phyloP scores from a whole-genome alignment of 2,329 filamentous ascomycete species.

The Penicillium paneum region DNA sequence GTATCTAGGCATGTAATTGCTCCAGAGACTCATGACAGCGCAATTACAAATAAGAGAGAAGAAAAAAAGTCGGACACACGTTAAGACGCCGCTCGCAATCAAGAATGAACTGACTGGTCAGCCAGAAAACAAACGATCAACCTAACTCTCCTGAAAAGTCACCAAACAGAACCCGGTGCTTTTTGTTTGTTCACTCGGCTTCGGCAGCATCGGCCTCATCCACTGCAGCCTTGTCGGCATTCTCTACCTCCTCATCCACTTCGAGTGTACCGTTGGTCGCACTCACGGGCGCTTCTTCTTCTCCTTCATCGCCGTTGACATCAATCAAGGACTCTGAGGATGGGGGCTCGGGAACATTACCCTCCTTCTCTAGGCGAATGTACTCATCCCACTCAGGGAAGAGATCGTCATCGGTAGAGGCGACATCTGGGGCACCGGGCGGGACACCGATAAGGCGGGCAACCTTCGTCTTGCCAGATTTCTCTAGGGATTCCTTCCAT shows the following conservation, averaged over 20 bases:
- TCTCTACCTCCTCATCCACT: constrained; percentile 27
- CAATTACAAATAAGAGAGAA: constrained; percentile 20
- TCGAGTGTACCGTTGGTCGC: constrained; percentile 35
- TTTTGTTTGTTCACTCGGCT: constrained; percentile 22
- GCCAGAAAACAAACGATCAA: constrained; percentile 24
- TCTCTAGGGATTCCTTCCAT: constrained; percentile 84
- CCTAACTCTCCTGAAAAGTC: constrained; percentile 14
- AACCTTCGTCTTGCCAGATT: constrained; percentile 79
- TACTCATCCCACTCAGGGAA: constrained; percentile 98
- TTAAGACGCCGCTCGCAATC: constrained; percentile 30
- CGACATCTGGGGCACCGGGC: constrained; percentile 60
- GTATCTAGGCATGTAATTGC: constrained; percentile 20
- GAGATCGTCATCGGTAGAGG: constrained; percentile 65
- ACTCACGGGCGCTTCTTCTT: constrained; percentile 27
- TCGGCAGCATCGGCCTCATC: constrained; percentile 15
- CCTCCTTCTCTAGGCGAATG: constrained; percentile 73
- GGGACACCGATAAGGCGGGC: constrained; percentile 79
- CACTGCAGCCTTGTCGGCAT: constrained; percentile 13
- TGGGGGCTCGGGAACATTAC: constrained; percentile 47
- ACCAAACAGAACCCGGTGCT: constrained; percentile 14
- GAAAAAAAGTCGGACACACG: constrained; percentile 23
- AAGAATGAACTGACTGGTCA: constrained; percentile 20
- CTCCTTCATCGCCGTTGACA: constrained; percentile 34
- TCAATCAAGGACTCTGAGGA: constrained; percentile 43
- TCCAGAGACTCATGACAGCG: constrained; percentile 15